These are phyloP conservation scores for Capsicum rhomboideum DNA, from an alignment of 257 asterid genomes.

Conservation along the genomic window DNA sequence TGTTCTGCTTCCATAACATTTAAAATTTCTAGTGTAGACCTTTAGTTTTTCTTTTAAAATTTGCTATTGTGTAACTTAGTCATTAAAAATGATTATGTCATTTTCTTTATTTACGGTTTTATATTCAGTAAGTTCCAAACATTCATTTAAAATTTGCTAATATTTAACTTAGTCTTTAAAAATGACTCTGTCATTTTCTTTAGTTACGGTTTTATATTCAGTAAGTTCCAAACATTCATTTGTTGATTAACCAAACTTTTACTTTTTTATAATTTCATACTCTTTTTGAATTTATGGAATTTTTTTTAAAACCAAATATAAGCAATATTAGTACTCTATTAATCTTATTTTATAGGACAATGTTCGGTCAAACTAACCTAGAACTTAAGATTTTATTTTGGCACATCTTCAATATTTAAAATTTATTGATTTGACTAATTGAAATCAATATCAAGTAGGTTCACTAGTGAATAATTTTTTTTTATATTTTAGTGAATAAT, in stretches of 20 bases:
- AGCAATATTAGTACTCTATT: not conserved
- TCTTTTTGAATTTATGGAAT: not conserved
- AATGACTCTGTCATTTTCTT: not conserved
- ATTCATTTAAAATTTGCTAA: not conserved
- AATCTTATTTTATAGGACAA: not conserved
- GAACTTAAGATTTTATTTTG: not conserved
- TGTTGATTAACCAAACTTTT: not conserved
- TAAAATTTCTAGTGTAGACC: not conserved
- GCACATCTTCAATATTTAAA: not conserved
- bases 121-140: not conserved
- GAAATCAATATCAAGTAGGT: not conserved
- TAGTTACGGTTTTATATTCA: not conserved
- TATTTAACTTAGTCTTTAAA: not conserved
- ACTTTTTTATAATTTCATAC: not conserved
- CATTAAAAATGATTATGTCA: not conserved
- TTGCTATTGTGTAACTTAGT: not conserved
- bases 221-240: not conserved
- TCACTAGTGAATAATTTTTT: too few species aligned
- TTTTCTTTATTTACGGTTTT: not conserved
- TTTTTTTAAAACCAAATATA: not conserved
- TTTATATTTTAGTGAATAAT: too few species aligned
- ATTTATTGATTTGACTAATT: not conserved
- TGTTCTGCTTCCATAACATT: not conserved
- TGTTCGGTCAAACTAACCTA: not conserved
- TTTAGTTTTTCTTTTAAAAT: not conserved